Evolutionary conservation across 1,139 yeast species (phyloP).

Genomic region (Suhomyces maxii): DNA sequence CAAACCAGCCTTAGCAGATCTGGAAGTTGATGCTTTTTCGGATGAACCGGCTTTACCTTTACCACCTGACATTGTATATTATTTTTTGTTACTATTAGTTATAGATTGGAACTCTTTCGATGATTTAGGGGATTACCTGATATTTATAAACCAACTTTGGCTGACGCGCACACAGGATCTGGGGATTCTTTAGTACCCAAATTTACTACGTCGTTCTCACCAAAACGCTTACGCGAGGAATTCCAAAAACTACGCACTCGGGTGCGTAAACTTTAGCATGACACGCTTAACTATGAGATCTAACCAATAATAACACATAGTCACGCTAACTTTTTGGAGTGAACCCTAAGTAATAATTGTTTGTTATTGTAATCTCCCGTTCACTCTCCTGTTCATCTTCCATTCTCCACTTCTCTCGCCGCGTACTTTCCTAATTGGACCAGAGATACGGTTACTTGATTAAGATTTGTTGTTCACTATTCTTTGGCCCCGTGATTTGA

Average conservation of each 20-base stretch:
- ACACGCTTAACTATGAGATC: background rate
- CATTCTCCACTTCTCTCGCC: background rate
- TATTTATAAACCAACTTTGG: constrained; percentile 4
- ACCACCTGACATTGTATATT: constrained; percentile 48
- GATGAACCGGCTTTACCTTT: constrained; percentile 55
- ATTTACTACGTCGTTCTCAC: constrained; percentile 8
- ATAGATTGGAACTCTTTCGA: constrained; percentile 6
- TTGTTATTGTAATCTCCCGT: constrained; percentile 2
- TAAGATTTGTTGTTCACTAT: background rate
- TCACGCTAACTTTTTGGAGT: no score
- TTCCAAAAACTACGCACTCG: constrained; percentile 4
- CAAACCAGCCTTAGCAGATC: constrained; percentile 56
- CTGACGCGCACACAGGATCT: constrained; percentile 1
- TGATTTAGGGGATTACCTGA: constrained; percentile 4
- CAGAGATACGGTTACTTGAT: background rate
- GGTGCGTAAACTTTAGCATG: constrained; percentile 8
- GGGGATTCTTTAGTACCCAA: background rate
- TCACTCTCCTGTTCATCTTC: constrained; percentile 6
- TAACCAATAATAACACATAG: background rate
- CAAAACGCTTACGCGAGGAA: constrained; percentile 7
- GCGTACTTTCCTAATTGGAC: constrained; percentile 7
- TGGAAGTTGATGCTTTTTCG: constrained; percentile 54
- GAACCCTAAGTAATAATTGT: background rate
- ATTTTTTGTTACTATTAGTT: constrained; percentile 14
- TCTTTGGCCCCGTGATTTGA: constrained; percentile 2